Conservation (phyloP, 139 green algal genomes). For the Chlamydomonas sphaeroides region DNA sequence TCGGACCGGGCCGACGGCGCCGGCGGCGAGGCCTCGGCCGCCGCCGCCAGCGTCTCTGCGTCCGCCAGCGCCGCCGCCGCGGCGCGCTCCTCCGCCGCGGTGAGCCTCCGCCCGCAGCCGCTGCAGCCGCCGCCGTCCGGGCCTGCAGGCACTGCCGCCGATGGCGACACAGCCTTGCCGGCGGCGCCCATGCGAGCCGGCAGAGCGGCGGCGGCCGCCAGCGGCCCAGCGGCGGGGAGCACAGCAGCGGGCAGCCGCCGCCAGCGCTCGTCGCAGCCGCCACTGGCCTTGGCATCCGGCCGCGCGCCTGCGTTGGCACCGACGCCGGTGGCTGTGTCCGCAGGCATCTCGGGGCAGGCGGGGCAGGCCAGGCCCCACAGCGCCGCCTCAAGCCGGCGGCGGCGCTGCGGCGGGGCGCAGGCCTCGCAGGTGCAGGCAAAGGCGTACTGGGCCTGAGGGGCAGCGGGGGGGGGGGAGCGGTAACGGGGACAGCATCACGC, state of each 20-base stretch:
- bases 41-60: neutral
- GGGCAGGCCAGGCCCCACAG: slow-evolving; percentile 34
- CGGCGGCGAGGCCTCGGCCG: neutral
- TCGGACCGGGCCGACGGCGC: no score
- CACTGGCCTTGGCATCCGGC: no score
- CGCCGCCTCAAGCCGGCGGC: neutral
- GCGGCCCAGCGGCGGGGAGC: no score
- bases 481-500: neutral
- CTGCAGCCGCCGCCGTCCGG: neutral
- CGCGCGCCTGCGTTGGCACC: no score
- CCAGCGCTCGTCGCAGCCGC: no score
- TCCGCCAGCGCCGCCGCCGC: slow-evolving; percentile 7
- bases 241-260: no score
- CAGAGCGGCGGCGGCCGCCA: no score
- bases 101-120: neutral
- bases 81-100: neutral
- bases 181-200: no score
- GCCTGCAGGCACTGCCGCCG: neutral
- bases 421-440: slow-evolving; percentile 26
- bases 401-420: neutral
- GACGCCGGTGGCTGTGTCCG: neutral
- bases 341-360: neutral
- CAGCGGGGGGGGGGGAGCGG: no score
- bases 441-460: slow-evolving; percentile 17
- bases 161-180: no score